Evolutionary conservation across 345 rosid species (phyloP).

Genomic region (Eucalyptus leucophloia): DNA sequence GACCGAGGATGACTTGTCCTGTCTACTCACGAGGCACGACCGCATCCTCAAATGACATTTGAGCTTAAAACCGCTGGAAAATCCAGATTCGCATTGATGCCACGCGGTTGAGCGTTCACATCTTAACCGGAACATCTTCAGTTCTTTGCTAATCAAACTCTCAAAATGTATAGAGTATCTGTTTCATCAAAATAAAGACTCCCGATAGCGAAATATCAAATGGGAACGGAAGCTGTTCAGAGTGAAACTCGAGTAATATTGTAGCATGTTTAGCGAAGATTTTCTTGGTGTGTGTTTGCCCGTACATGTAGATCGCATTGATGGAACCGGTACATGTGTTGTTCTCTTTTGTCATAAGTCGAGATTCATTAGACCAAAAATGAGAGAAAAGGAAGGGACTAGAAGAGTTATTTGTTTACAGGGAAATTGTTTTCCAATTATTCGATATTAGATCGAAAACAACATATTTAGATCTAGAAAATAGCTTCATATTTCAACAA

Average conservation of each 20-base stretch:
- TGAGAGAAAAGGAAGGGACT: no score
- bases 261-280: not conserved
- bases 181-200: not conserved
- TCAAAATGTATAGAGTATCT: not conserved
- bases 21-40: not conserved
- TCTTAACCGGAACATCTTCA: not conserved
- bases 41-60: not conserved
- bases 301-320: not conserved
- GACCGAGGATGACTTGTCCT: not conserved
- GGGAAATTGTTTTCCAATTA: no score
- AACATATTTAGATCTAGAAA: no score
- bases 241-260: not conserved
- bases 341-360: not conserved
- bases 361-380: no score
- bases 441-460: no score
- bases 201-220: rapidly evolving
- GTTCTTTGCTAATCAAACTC: not conserved
- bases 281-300: no score
- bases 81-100: not conserved
- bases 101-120: not conserved
- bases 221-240: rapidly evolving
- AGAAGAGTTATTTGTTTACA: no score
- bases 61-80: not conserved
- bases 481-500: no score
- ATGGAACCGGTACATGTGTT: not conserved